phyloP scores from a whole-genome alignment of 2,329 filamentous ascomycete genomes.

The Penicillium sp. region DNA sequence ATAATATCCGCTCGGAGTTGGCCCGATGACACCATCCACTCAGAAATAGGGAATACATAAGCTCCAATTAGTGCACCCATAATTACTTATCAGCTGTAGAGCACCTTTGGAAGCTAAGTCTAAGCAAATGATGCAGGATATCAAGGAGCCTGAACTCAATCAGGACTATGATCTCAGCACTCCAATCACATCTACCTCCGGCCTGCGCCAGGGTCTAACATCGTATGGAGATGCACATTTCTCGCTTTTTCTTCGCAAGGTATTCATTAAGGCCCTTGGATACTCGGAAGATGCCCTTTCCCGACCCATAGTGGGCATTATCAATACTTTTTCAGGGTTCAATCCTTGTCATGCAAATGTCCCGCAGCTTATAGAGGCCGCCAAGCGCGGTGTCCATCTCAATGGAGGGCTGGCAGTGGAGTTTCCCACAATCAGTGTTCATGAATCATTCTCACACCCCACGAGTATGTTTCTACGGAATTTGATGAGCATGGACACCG shows the following conservation, averaged over 20 bases:
- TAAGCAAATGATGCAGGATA: slow-evolving; percentile 1
- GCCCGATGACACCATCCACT: slow-evolving; percentile 26
- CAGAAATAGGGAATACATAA: slow-evolving; percentile 17
- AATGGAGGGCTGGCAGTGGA: slow-evolving; percentile 68
- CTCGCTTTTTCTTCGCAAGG: slow-evolving; percentile 71
- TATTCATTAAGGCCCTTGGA: slow-evolving; percentile 74
- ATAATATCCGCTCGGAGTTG: slow-evolving; percentile 25
- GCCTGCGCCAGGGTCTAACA: slow-evolving; percentile 64
- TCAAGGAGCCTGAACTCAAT: slow-evolving; percentile 8
- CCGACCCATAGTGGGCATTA: slow-evolving; percentile 70
- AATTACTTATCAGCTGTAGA: background rate
- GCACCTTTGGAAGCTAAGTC: background rate
- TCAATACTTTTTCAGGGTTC: slow-evolving; percentile 71
- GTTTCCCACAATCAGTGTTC: slow-evolving; percentile 71
- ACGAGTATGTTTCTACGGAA: slow-evolving; percentile 76
- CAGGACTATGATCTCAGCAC: slow-evolving; percentile 61
- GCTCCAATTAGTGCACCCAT: background rate
- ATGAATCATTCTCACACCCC: slow-evolving; percentile 68
- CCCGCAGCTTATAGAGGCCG: slow-evolving; percentile 69
- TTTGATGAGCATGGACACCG: slow-evolving; percentile 77
- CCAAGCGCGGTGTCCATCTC: slow-evolving; percentile 67
- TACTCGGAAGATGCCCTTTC: slow-evolving; percentile 72
- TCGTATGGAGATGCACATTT: slow-evolving; percentile 75
- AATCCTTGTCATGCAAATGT: slow-evolving; percentile 75
- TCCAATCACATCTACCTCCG: slow-evolving; percentile 53